Base-by-base conservation (phyloP, 257 asterid genomes). In the Mentha longifolia region DNA sequence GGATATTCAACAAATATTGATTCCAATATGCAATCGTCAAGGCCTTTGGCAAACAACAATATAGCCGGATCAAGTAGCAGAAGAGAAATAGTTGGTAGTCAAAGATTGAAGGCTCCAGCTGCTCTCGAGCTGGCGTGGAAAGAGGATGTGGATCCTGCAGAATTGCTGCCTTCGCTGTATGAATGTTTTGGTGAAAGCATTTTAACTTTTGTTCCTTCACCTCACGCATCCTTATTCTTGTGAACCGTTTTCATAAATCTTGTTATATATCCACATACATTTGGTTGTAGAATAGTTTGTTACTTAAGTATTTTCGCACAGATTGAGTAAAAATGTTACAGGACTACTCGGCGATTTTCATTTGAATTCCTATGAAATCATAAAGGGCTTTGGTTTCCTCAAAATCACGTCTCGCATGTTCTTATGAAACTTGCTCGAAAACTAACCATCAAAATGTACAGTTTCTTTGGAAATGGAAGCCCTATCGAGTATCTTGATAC, bases 101-200 rank as follows among this genome's bases (percentile, higher is more conserved):
- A 86, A 74, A 81, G 78, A 33, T 64, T 71, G 56, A 94, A 78
- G 73, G n/a, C 84, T 58, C 51, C 86, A 58, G 82, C 83, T 76
- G 79, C 72, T 67, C 78, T 82, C 37, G 88, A 78, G 73, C 90
- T 79, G 81, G 94, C 93, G 25, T 72, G 89, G 89, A 89, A 80
- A 78, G 93, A 80, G 46, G 87, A 80, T 55, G 70, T 37, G 5
- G 87, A 83, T 73, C 80, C 83, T 31, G 83, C 85, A 31, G 81
- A 73, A 15, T 73, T 86, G 75, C 68, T 89, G 73, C 95, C 91
- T n/a, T 57, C 55, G 61, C 74, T 88, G 65, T 80, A 62, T 20
- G 93, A 92, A 11, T 72, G 79, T 71, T 89, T 95, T 77, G 99
- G 99, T 47, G 98, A 94, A 69, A 87, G 92, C 82, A 85, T 91